Conservation (phyloP, 148 eudicot species). For the Diospyros kaki region DNA sequence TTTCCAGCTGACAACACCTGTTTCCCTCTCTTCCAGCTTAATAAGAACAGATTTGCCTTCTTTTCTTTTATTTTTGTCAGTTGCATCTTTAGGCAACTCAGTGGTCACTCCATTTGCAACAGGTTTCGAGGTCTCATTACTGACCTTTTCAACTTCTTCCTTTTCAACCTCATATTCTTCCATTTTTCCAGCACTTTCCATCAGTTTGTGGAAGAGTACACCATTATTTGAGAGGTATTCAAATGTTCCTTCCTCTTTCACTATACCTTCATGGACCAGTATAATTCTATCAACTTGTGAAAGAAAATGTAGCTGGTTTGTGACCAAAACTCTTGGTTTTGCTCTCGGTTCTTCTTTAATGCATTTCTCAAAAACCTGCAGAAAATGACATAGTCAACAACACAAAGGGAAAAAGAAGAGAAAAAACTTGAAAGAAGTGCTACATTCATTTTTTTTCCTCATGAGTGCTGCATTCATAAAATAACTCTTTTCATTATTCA, state of each 20-base stretch:
- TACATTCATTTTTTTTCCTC: no score
- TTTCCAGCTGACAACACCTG: constrained; percentile 75
- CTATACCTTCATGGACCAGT: constrained; percentile 77
- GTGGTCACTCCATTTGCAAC: constrained; percentile 47
- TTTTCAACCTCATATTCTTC: constrained; percentile 83
- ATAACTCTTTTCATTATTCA: background rate
- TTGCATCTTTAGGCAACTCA: constrained; percentile 33
- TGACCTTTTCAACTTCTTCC: constrained; percentile 34
- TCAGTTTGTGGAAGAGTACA: constrained; percentile 67
- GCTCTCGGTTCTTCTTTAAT: constrained; percentile 79
- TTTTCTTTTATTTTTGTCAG: constrained; percentile 36
- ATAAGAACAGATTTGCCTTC: constrained; percentile 73
- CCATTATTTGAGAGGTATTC: constrained; percentile 81
- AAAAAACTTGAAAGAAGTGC: background rate
- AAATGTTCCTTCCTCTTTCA: constrained; percentile 87
- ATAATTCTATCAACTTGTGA: constrained; percentile 88
- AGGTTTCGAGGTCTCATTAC: constrained; percentile 34
- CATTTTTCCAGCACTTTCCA: constrained; percentile 98
- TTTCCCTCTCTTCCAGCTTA: constrained; percentile 95
- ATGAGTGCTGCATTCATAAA: background rate
- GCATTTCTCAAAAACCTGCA: constrained; percentile 92
- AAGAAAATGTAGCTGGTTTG: constrained; percentile 93
- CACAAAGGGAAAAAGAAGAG: background rate
- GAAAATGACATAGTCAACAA: background rate
- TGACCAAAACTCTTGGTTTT: constrained; percentile 85